Base-by-base conservation (phyloP, 2,329 filamentous ascomycete species). In the Fusarium pininemorale region DNA sequence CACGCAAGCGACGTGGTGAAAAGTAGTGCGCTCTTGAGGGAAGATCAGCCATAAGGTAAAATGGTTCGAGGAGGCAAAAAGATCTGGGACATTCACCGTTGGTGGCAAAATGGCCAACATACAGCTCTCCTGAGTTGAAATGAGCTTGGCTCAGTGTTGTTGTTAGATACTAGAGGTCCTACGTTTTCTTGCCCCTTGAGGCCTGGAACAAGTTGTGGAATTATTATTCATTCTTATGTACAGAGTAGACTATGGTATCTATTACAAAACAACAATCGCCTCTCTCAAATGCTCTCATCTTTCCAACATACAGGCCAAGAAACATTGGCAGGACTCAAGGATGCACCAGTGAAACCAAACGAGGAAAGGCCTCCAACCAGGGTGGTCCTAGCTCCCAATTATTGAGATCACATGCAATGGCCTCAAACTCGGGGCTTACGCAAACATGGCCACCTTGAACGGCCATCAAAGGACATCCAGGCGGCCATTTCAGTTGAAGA, bases 301-400 rank as follows among this genome's bases (percentile, higher is more conserved):
- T 20, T 12, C 37, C 26, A 56, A 38, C 5, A 39, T 5, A 12
- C 12, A 5, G 7, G 7, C 22, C n/a, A 28, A 53, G 39, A n/a
- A 42, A 26, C 24, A 24, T n/a, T 22, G 1, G 4, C 26, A 30
- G 2, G 16, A 39, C 18, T 12, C 32, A 74, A 38, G 72, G 68
- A 44, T 74, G 72, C 1, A 74, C 45, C 14, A 74, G 64, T 30
- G 68, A 69, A 24, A 70, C 61, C 44, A 79, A 39, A 32, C 75
- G 68, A 1, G 77, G 77, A 63, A 79, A 79, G 8, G 57, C 53
- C 24, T 78, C 77, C 16, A 72, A 38, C 72, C 71, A 79, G 11
- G 75, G 76, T 16, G 75, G 53, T 1, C 72, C 70, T 24, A 79
- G 37, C 10, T 70, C 42, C 77, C 77, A 79, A 50, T 78, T 75